A percentile compares a stretch with the other conserved stretches of the same genome.
These are phyloP conservation scores for Paraphaeosphaeria sporulosa DNA, from an alignment of 2,329 filamentous ascomycete genomes.

Conservation along the genomic window DNA sequence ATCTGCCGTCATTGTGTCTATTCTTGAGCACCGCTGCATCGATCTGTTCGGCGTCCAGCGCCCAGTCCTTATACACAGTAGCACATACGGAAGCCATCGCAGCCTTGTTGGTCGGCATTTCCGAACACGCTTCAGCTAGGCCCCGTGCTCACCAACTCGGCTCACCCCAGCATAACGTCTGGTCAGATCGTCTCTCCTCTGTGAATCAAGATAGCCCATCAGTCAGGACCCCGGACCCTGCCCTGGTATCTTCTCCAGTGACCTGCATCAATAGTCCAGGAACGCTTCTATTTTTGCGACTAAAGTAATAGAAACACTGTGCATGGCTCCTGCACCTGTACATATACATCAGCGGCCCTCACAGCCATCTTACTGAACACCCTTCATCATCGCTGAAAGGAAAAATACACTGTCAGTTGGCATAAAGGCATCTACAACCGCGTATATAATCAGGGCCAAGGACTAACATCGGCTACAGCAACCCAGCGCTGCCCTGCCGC, in stretches of 20 bases:
- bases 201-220: conserved; percentile 23
- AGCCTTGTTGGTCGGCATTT: conserved; percentile 13
- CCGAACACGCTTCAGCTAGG: conserved; percentile 16
- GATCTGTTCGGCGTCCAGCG: conserved; percentile 2
- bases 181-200: conserved; percentile 12
- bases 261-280: conserved; percentile 24
- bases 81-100: conserved; percentile 9
- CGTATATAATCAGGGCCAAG: conserved; percentile 13
- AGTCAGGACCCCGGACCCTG: conserved; percentile 22
- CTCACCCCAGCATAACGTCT: conserved; percentile 23
- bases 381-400: neutral
- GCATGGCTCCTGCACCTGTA: conserved; percentile 20
- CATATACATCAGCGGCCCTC: conserved; percentile 29
- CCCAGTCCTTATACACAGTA: neutral
- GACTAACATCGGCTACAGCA: conserved; percentile 30
- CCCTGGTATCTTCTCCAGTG: conserved; percentile 20
- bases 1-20: too few species aligned
- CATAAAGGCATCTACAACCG: neutral
- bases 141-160: conserved; percentile 16
- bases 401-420: neutral
- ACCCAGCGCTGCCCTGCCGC: conserved; percentile 29
- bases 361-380: conserved; percentile 17
- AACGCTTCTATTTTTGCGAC: conserved; percentile 37
- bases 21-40: conserved; percentile 9
- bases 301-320: conserved; percentile 14